Conservation (phyloP, 83 land plant species). For the Picea abies region DNA sequence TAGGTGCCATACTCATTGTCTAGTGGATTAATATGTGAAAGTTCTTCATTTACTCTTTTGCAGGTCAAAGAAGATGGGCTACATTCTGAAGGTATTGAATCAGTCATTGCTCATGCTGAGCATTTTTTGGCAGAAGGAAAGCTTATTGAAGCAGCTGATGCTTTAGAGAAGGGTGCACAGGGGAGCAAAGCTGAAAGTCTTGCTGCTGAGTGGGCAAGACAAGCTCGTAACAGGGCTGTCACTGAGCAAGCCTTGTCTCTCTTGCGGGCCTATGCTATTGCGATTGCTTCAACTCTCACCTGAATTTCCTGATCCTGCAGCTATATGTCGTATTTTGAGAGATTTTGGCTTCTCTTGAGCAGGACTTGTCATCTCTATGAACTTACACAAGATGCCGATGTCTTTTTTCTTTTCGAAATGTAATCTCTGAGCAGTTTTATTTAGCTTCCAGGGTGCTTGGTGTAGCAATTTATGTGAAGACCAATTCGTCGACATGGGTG, state of each 20-base stretch:
- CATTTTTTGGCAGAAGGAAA: constrained; percentile 58
- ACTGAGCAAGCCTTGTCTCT: too few species aligned
- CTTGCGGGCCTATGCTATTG: constrained; percentile 76
- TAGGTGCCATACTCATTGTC: not conserved
- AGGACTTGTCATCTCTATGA: too few species aligned
- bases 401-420: too few species aligned
- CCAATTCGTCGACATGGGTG: too few species aligned
- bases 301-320: not conserved
- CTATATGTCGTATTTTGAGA: too few species aligned
- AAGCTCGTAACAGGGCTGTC: too few species aligned
- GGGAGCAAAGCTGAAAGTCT: constrained; percentile 72
- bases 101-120: constrained; percentile 70
- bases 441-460: too few species aligned
- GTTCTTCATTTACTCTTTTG: not conserved
- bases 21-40: not conserved
- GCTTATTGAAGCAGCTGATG: constrained; percentile 75
- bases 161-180: constrained; percentile 61
- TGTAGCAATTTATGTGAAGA: too few species aligned
- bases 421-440: too few species aligned
- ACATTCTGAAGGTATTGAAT: constrained; percentile 67
- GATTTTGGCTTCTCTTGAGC: too few species aligned
- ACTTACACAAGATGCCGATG: too few species aligned
- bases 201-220: constrained; percentile 43
- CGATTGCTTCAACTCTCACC: constrained; percentile 46
- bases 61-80: constrained; percentile 55